These are phyloP conservation scores for Chenopodium formosanum DNA, from an alignment of 148 eudicot genomes.

Conservation along the genomic window DNA sequence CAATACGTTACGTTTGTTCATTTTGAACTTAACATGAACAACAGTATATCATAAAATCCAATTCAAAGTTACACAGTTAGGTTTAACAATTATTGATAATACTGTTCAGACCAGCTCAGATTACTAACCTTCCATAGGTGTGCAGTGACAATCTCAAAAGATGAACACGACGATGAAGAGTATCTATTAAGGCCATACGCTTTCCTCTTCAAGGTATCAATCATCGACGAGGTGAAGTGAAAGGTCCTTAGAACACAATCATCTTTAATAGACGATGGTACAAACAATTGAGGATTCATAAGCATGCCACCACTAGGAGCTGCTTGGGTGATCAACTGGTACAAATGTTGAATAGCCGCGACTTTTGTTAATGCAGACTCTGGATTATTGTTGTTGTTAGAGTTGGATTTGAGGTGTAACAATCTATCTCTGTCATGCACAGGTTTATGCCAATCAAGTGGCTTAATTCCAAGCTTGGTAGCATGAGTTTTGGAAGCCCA, in stretches of 20 bases:
- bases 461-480: not conserved
- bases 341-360: constrained; percentile 29
- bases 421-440: constrained; percentile 25
- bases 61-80: no score
- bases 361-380: constrained; percentile 7
- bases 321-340: constrained; percentile 31
- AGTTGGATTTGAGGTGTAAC: not conserved
- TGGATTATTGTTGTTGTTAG: not conserved
- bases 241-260: constrained; percentile 28
- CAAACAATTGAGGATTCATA: constrained; percentile 23
- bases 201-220: constrained; percentile 33
- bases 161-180: constrained; percentile 20
- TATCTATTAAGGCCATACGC: constrained; percentile 12
- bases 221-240: constrained; percentile 27
- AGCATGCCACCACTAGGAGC: constrained; percentile 2
- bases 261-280: constrained; percentile 12
- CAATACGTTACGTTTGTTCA: no score
- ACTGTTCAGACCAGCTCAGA: not conserved
- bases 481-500: constrained; percentile 33
- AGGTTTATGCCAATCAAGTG: constrained; percentile 27
- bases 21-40: not conserved
- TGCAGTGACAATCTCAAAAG: constrained; percentile 34
- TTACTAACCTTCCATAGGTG: constrained; percentile 35
- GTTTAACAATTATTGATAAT: no score
- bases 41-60: no score